Evolutionary conservation across 768 basidiomycete species (phyloP).

Genomic region (Lactarius hengduanensis): DNA sequence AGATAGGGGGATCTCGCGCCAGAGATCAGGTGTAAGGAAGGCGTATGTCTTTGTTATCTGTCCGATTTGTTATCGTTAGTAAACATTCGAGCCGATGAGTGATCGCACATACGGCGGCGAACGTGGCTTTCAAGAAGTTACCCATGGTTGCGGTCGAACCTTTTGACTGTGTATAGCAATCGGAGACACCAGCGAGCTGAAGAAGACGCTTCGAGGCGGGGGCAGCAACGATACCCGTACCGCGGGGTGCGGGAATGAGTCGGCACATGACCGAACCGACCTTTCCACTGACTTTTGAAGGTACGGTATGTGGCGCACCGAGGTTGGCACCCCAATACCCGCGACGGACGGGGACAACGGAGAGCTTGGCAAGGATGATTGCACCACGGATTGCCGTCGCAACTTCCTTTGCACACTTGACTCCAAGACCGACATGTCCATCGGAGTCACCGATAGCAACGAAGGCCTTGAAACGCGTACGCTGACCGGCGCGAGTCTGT

Average conservation of each 20-base stretch:
- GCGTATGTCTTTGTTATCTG: constrained; percentile 98
- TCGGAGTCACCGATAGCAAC: constrained; percentile 99
- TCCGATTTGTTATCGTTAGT: constrained; percentile 1
- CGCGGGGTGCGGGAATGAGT: constrained; percentile 96
- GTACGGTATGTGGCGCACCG: constrained; percentile 98
- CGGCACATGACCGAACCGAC: constrained; percentile 99
- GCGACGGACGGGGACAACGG: constrained; percentile 95
- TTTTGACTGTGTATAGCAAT: constrained; percentile 97
- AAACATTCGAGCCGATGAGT: constrained; percentile 1
- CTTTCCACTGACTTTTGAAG: constrained; percentile 97
- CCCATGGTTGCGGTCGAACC: constrained; percentile 99
- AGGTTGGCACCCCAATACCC: constrained; percentile 99
- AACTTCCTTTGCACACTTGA: constrained; percentile 99
- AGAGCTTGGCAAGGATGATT: constrained; percentile 97
- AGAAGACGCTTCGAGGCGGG: constrained; percentile 95
- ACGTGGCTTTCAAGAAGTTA: constrained; percentile 98
- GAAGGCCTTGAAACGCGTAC: constrained; percentile 99
- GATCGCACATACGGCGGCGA: constrained; percentile 68
- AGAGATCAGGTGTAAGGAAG: constrained; percentile 97
- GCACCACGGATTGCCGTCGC: constrained; percentile 99
- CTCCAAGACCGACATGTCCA: constrained; percentile 98
- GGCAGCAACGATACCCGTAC: constrained; percentile 99
- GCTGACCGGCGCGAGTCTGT: constrained; percentile 99
- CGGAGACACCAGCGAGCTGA: constrained; percentile 96
- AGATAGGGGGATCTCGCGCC: constrained; percentile 90